phyloP scores from a whole-genome alignment of 345 rosid genomes.

The Pugionium cornutum region DNA sequence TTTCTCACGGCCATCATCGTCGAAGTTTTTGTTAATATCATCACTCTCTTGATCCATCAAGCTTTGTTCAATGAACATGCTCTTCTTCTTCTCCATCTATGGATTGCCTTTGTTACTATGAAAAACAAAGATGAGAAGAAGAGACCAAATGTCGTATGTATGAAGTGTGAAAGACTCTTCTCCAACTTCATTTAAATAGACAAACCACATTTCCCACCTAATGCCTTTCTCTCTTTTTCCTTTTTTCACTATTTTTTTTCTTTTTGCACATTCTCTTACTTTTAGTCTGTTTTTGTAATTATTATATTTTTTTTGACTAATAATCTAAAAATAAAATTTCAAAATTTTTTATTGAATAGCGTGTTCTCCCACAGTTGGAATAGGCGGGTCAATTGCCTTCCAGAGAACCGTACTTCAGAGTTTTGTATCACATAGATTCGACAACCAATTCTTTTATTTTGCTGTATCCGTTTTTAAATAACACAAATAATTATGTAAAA shows the following conservation, averaged over 20 bases:
- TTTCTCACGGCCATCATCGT: conserved; percentile 70
- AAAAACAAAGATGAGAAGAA: conserved; percentile 3
- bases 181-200: conserved; percentile 33
- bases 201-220: conserved; percentile 26
- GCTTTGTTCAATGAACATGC: conserved; percentile 47
- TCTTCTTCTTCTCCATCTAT: conserved; percentile 44
- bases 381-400: too few relatives aligned
- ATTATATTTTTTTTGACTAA: too few relatives aligned
- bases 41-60: conserved; percentile 38
- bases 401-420: too few relatives aligned
- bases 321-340: too few relatives aligned
- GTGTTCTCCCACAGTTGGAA: too few relatives aligned
- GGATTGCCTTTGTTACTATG: conserved; percentile 7
- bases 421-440: too few relatives aligned
- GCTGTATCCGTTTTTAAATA: too few relatives aligned
- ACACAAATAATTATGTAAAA: too few relatives aligned
- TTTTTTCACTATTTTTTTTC: neutral
- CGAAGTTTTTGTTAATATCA: conserved; percentile 48
- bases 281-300: too few relatives aligned
- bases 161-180: conserved; percentile 21
- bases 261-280: neutral
- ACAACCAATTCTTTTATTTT: too few relatives aligned
- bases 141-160: conserved; percentile 20
- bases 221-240: conserved; percentile 8
- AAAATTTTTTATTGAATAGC: too few relatives aligned